Base-by-base conservation (phyloP, 164 flowering plant species). In the Dillenia turbinata region DNA sequence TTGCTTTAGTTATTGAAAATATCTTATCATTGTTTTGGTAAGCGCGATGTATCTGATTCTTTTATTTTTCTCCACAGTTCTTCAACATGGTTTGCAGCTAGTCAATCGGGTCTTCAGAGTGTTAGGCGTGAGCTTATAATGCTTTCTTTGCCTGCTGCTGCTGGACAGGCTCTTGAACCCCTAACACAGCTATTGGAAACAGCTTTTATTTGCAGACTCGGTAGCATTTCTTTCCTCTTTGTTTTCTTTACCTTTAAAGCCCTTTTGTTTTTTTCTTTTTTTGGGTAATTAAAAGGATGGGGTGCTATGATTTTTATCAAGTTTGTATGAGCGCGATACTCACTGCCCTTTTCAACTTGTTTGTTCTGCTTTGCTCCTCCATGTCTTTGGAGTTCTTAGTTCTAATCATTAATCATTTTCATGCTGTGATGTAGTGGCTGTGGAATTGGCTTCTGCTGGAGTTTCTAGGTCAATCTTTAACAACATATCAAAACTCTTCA, bases 361-460 rank as follows among this genome's bases (percentile, higher is more conserved):
- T 26, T 26, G 33, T 26, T 26, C 33, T 26, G 5, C 33, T 26
- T 26, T 26, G 33, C 33, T 26, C 33, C 33, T 26, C 33, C 33
- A 26, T 26, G 33, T 26, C 33, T 26, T 26, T 26, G 33, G 33
- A 26, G 33, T 26, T 26, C 33, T 1, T 3, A 26, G 33, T 5
- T 26, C 33, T 1, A 26, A 26, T 26, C 33, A 2, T 26, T 26
- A 26, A 26, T 26, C 33, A 26, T 26, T 26, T 26, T 26, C 33
- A 1, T 1, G 33, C 3, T 26, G 33, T 2, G 22, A 19, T 19
- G 33, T 26, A 95, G 99, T 97, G 66, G 59, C 97, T 57, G 75
- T 95, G 72, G 92, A 87, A 74, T 79, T 95, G 83, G 99, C 88
- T 72, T 88, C 97, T 4, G 97, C 97, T 64, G 98, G 90, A 65